A percentile compares a stretch with the other conserved stretches of the same genome.
Evolutionary conservation across 2,329 filamentous ascomycete species (phyloP).

Genomic region (Colletotrichum sp.): DNA sequence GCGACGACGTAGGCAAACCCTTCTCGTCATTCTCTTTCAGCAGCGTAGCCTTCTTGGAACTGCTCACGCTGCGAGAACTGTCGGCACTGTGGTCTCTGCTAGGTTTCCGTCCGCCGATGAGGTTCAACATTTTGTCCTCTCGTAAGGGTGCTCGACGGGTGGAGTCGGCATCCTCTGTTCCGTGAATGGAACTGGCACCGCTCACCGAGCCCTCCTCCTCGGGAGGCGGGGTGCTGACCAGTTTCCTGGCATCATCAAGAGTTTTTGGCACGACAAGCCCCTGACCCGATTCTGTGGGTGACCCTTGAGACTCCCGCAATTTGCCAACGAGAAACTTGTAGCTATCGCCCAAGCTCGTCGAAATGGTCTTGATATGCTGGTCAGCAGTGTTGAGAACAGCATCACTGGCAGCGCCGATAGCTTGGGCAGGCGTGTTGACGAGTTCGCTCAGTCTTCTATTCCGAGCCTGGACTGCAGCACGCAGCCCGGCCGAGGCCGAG

Average conservation of each 20-base stretch:
- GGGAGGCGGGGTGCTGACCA: conserved; percentile 76
- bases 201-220: conserved; percentile 67
- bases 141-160: conserved; percentile 32
- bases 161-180: conserved; percentile 37
- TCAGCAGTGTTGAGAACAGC: conserved; percentile 88
- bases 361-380: conserved; percentile 89
- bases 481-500: conserved; percentile 39
- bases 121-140: conserved; percentile 72
- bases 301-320: conserved; percentile 72
- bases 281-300: conserved; percentile 42
- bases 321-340: conserved; percentile 93
- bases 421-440: conserved; percentile 82
- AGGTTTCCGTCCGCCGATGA: conserved; percentile 70
- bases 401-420: conserved; percentile 82
- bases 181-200: conserved; percentile 58
- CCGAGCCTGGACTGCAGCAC: conserved; percentile 56
- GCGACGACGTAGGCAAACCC: conserved; percentile 19
- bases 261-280: conserved; percentile 79
- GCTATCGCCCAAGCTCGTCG: conserved; percentile 87
- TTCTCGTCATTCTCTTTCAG: conserved; percentile 46
- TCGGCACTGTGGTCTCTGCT: conserved; percentile 78
- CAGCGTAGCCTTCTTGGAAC: conserved; percentile 63
- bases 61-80: conserved; percentile 69
- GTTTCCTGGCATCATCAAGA: conserved; percentile 87
- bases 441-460: conserved; percentile 84